Evolutionary conservation across 2,329 filamentous ascomycete genomes (phyloP).

Genomic region (Claviceps sp.): DNA sequence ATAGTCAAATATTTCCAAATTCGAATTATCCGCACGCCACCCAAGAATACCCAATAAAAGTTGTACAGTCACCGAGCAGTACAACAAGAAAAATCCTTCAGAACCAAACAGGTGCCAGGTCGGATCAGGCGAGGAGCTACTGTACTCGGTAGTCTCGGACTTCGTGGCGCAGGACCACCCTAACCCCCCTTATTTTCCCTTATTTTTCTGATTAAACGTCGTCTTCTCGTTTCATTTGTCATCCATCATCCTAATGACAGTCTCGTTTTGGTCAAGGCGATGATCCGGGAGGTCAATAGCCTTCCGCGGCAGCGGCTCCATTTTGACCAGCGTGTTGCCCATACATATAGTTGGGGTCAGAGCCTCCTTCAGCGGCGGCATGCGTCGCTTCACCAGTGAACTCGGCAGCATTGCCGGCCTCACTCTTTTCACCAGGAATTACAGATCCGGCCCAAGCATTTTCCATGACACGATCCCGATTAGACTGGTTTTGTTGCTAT

Average conservation of each 20-base stretch:
- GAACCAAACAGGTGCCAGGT: not conserved
- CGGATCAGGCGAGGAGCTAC: not conserved
- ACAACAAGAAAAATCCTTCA: not conserved
- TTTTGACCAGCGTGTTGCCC: slow-evolving; percentile 42
- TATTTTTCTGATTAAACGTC: not conserved
- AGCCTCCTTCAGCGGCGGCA: slow-evolving; percentile 25
- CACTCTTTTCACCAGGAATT: slow-evolving; percentile 20
- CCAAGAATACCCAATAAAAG: slow-evolving; percentile 3
- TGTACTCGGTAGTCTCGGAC: not conserved
- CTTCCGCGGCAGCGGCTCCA: slow-evolving; percentile 38
- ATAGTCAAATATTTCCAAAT: not conserved
- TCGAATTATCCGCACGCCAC: slow-evolving; percentile 1
- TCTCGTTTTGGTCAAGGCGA: not conserved
- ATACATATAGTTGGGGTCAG: slow-evolving; percentile 38
- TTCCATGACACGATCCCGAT: slow-evolving; percentile 25
- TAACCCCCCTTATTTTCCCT: not conserved
- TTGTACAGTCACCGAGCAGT: slow-evolving; percentile 3
- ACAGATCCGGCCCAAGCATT: slow-evolving; percentile 19
- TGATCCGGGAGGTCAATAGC: slow-evolving; percentile 25
- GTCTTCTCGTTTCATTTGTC: slow-evolving; percentile 1
- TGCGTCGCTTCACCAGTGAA: slow-evolving; percentile 28
- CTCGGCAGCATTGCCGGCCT: slow-evolving; percentile 21
- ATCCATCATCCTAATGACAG: not conserved
- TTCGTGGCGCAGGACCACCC: not conserved
- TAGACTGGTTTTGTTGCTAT: slow-evolving; percentile 29